Evolutionary conservation across 2,329 filamentous ascomycete species (phyloP), one percentile per base, ranked within the genome.

Genomic region (Sordariomycetes sp.): DNA sequence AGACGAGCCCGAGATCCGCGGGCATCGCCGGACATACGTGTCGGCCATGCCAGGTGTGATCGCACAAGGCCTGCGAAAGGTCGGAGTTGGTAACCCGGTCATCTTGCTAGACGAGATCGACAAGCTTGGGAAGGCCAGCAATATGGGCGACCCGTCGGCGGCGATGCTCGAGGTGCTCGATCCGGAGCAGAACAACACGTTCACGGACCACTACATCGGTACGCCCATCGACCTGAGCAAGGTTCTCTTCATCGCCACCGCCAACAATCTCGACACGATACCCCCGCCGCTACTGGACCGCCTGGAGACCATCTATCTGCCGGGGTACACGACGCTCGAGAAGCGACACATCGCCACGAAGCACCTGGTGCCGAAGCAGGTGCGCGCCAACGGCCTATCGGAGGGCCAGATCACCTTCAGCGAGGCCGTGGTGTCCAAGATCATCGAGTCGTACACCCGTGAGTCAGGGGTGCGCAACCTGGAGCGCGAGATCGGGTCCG

Each of bases 91-190:
- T 2, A 99, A 99, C 68, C 94, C 94, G 0, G 93, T 99, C 59
- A 89, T 99, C 74, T 75, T 99, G 53, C 84, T 99, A 14, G 94
- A 99, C 68, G 94, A 99, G 75, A 97, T 99, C 64, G 94, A 99
- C 78, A 99, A 99, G 78, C 82, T 99, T 61, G 91, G 92, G 62
- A 85, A 86, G 60, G 86, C 90, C 40, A 97, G 93, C 70, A 88
- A 94, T 70, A 92, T 99, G 64, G 94, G 94, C 48, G 94, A 99
- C 67, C 94, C 94, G 3, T 95, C 90, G 22, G 94, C 94, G 24
- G 94, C 94, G 10, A 97, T 99, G 93, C 84, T 99, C 16, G 94
- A 99, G 71, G 94, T 99, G 12, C 79, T 99, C 53, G 94, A 99
- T 67, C 94, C 94, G 0, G 94, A 99, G 71, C 94, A 99, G 74